Evolutionary conservation across 2,329 filamentous ascomycete species (phyloP).

Genomic region (Coniochaeta sp.): DNA sequence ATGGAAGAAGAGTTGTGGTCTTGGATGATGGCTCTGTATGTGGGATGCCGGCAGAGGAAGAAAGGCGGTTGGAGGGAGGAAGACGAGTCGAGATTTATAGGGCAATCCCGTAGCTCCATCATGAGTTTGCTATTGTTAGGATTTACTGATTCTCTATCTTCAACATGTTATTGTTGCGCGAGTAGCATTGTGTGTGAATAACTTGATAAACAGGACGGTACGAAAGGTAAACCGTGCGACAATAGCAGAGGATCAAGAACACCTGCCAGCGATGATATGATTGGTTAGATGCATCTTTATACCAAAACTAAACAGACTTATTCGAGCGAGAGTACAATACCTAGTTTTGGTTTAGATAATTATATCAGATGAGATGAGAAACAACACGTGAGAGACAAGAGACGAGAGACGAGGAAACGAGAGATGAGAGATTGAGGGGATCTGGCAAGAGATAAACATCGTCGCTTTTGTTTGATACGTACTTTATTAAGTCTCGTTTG

Average conservation of each 20-base stretch:
- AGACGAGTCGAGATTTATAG: not conserved
- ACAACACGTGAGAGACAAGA: no score
- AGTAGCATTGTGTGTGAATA: not conserved
- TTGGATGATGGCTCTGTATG: not conserved
- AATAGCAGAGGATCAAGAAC: not conserved
- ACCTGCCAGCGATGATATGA: not conserved
- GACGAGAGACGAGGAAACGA: no score
- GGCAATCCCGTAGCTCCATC: not conserved
- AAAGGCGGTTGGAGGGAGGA: no score
- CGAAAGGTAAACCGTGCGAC: not conserved
- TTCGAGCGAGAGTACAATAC: no score
- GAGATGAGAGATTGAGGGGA: no score
- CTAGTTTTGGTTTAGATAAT: no score
- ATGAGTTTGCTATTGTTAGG: not conserved
- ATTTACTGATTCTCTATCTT: not conserved
- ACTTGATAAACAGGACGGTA: no score
- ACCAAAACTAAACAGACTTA: no score
- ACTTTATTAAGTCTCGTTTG: no score
- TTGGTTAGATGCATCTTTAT: not conserved
- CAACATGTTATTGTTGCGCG: not conserved
- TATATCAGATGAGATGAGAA: no score
- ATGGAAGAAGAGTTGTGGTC: not conserved
- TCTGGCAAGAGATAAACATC: no score
- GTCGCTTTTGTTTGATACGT: no score
- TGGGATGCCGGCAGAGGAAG: not conserved